A percentile compares a stretch with the other conserved stretches of the same genome.
phyloP scores from a whole-genome alignment of 352 stramenopile genomes.

The Pythium plurisporium region DNA sequence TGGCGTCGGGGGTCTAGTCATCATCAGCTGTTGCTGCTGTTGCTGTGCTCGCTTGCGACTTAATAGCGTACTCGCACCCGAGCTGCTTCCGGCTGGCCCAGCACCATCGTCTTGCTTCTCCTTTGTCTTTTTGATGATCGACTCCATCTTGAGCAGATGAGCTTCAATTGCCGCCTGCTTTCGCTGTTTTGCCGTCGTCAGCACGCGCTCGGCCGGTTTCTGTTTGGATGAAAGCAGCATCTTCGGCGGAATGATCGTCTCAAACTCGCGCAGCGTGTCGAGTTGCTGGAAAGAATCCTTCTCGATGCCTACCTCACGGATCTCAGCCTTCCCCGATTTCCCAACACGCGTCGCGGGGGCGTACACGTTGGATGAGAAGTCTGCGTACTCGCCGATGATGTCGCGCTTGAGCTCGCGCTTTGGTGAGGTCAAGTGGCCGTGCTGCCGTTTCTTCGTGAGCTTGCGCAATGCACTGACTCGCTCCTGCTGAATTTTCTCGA shows the following conservation, averaged over 20 bases:
- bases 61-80: neutral
- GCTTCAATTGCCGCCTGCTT: conserved; percentile 70
- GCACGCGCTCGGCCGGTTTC: conserved; percentile 45
- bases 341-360: conserved; percentile 62
- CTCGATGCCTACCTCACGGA: conserved; percentile 55
- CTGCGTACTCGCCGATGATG: conserved; percentile 87
- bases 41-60: conserved; percentile 28
- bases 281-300: conserved; percentile 49
- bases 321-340: conserved; percentile 45
- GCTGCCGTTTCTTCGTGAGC: conserved; percentile 82
- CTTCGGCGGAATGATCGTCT: conserved; percentile 42
- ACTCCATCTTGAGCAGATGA: conserved; percentile 86
- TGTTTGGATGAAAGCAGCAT: conserved; percentile 50
- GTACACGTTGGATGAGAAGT: conserved; percentile 85
- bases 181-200: conserved; percentile 69
- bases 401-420: conserved; percentile 49
- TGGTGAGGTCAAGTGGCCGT: conserved; percentile 40
- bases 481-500: conserved; percentile 81
- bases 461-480: conserved; percentile 88
- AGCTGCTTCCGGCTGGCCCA: neutral
- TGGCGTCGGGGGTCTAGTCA: conserved; percentile 77
- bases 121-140: conserved; percentile 74
- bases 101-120: conserved; percentile 10
- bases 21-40: conserved; percentile 39
- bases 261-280: conserved; percentile 56